These are phyloP conservation scores for Croton laevigatus DNA, from an alignment of 441 rosid genomes.

Conservation along the genomic window DNA sequence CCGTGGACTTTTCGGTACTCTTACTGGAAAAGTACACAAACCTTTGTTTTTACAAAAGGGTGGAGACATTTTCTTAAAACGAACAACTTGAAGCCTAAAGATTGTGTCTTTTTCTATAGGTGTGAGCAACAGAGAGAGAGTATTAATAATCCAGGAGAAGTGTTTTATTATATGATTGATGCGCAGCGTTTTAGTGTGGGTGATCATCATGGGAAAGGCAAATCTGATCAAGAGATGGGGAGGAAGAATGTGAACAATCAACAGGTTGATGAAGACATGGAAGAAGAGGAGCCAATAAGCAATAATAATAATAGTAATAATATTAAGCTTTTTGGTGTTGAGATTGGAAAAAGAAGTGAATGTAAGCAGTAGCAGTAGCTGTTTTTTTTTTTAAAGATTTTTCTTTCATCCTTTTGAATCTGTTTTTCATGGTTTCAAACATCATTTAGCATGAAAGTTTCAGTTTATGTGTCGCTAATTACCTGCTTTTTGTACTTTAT, in stretches of 20 bases:
- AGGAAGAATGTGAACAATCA: background rate
- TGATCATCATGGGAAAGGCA: background rate
- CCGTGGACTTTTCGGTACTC: constrained; percentile 34
- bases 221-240: background rate
- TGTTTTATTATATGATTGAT: constrained; percentile 30
- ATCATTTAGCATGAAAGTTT: no score
- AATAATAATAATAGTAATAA: constrained; percentile 11
- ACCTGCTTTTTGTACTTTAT: no score
- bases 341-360: constrained; percentile 19
- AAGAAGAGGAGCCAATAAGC: background rate
- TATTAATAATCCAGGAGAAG: background rate
- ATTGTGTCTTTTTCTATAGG: constrained; percentile 25
- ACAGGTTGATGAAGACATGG: background rate
- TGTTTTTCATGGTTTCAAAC: no score
- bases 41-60: constrained; percentile 27
- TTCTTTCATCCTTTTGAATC: no score
- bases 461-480: no score
- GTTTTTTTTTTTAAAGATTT: no score
- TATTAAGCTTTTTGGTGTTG: constrained; percentile 24
- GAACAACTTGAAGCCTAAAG: constrained; percentile 28
- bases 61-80: constrained; percentile 28
- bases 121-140: constrained; percentile 13
- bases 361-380: constrained; percentile 1
- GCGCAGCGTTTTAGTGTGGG: background rate
- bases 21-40: constrained; percentile 28